phyloP scores from a whole-genome alignment of 768 basidiomycete species.

The Exidia glandulosa region DNA sequence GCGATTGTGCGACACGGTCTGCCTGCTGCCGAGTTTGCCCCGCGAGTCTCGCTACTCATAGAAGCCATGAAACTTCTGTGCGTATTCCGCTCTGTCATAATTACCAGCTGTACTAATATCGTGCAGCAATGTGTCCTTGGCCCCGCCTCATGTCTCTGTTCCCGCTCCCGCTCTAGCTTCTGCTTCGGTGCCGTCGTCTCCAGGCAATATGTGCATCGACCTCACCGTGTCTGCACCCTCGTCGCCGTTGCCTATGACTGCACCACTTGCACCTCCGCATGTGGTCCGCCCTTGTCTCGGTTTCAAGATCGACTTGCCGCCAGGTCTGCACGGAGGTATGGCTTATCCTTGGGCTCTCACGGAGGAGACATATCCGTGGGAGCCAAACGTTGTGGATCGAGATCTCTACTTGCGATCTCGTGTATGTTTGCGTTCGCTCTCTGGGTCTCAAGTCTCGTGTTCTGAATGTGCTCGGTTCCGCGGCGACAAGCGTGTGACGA shows the following conservation, averaged over 20 bases:
- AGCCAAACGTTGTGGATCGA: background rate
- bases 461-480: no score
- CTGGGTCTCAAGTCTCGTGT: background rate
- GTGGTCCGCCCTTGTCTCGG: background rate
- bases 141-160: background rate
- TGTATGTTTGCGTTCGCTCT: background rate
- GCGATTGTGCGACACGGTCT: background rate
- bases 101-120: no score
- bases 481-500: no score
- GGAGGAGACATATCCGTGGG: background rate
- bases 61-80: background rate
- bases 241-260: slow-evolving; percentile 9
- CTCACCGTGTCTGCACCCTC: slow-evolving; percentile 1
- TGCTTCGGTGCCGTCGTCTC: background rate
- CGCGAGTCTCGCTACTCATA: background rate
- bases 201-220: slow-evolving; percentile 8
- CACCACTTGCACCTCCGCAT: no score
- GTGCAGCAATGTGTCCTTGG: no score
- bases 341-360: background rate
- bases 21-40: background rate
- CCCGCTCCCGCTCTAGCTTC: slow-evolving; percentile 3
- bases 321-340: background rate
- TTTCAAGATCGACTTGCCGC: background rate
- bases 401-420: background rate
- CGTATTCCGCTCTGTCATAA: no score